Evolutionary conservation across 192 early-diverging fungal species (phyloP).

Genomic region (Fimicolochytrium jonesii): DNA sequence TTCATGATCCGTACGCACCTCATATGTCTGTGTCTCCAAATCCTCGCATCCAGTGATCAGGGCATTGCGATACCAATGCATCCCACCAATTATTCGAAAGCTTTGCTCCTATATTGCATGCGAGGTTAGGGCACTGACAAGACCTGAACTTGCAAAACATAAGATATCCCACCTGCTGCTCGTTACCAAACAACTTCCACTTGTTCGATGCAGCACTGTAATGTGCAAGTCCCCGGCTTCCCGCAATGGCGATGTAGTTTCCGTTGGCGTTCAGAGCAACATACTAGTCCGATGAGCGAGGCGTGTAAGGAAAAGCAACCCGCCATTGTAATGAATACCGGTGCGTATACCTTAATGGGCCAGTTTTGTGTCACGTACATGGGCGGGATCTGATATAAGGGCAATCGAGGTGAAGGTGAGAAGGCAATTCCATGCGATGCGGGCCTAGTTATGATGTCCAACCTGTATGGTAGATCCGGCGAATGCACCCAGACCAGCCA

Average conservation of each 20-base stretch:
- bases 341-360: constrained; percentile 80
- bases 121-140: too few species aligned
- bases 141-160: background rate
- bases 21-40: constrained; percentile 18
- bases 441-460: background rate
- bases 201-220: constrained; percentile 64
- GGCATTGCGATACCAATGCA: constrained; percentile 68
- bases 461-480: constrained; percentile 10
- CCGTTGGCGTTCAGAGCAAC: constrained; percentile 66
- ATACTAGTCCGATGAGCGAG: constrained; percentile 46
- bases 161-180: constrained; percentile 44
- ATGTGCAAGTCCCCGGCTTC: constrained; percentile 75
- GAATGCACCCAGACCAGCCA: background rate
- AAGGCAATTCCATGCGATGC: background rate
- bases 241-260: constrained; percentile 78
- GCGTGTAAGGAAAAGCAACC: too few species aligned
- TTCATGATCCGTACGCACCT: constrained; percentile 25
- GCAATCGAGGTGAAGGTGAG: too few species aligned
- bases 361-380: constrained; percentile 77
- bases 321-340: too few species aligned
- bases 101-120: constrained; percentile 72
- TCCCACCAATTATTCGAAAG: constrained; percentile 63
- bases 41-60: constrained; percentile 66
- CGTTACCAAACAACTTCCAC: constrained; percentile 92
- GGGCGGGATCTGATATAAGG: too few species aligned